Base-by-base conservation (phyloP, 257 asterid species). In the Prunella vulgaris region DNA sequence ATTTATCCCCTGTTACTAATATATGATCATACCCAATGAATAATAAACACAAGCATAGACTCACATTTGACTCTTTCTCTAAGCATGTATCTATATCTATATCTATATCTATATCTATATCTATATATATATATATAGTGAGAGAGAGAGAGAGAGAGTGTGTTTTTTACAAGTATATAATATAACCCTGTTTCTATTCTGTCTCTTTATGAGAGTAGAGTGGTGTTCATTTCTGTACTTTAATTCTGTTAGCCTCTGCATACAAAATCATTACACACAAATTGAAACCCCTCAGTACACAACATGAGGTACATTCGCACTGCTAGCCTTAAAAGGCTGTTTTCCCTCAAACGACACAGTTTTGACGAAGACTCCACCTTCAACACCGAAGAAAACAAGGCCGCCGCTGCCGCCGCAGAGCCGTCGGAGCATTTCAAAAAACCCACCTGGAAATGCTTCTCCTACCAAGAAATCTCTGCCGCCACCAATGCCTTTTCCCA, bases 371-470 rank as follows among this genome's bases (percentile, higher is more conserved):
- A 80, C 18, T 4, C 37, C 33, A 72, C 60, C 13, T 78, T 64
- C 7, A 54, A 2, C 30, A 7, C 64, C 14, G 64, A 78, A 0
- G 60, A 69, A 28, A 71, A 38, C 20, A 74, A 58, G 30, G 4
- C n/a, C n/a, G n/a, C n/a, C 64, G 24, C 18, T 6, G 60, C 78
- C 49, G 22, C 75, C 49, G 56, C 46, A 0, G 77, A 80, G 9
- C 61, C 83, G 14, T n/a, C 76, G 10, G 79, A 73, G 62, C 48
- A 67, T 61, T 69, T 74, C 57, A 83, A 68, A 2, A 88, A 83
- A 60, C 96, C 98, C 81, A 77, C 87, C 1, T 93, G 97, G 97
- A 93, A 78, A 87, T 93, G 98, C 85, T 93, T 86, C 70, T 86
- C 93, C 60, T 90, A 63, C 66, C 79, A 83, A 48, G 90, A 93